Base-by-base conservation (phyloP, 2,329 filamentous ascomycete species). In the Xylariaceae sp. region DNA sequence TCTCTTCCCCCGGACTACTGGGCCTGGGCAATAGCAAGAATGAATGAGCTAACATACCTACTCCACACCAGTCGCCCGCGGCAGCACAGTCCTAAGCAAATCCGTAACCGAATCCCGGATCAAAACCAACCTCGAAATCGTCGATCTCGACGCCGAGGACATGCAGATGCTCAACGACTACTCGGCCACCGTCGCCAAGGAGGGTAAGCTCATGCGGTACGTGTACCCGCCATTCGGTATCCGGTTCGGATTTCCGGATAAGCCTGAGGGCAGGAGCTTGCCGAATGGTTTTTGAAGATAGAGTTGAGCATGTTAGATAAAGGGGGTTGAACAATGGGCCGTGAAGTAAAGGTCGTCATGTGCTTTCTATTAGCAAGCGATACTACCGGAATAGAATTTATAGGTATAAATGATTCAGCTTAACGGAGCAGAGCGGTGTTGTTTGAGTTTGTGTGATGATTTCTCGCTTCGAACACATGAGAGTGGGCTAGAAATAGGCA, bases 231-330 rank as follows among this genome's bases (percentile, higher is more conserved):
- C 84, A 0, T 88, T 88, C 64, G 83, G 83, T 2, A 71, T 86
- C 47, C 76, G 85, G 64, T 85, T 89, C 68, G 85, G 85, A 1
- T 88, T 88, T 74, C 85, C 84, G n/a, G 86, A 88, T 67, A 86
- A 86, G 77, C 57, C 66, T 60, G 48, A 68, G 12, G 68, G 68
- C 8, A 60, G 51, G 62, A 60, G 51, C 31, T 44, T 65, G 58
- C 62, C 66, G 50, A 68, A 68, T 40, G 65, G 66, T 30, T 53
- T 62, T 19, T 55, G 57, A 40, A 42, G 19, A 34, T 34, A 34
- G 8, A 3, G 8, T 11, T 11, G 9, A 7, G 32, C 26, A 3
- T n/a, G 37, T 26, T 1, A 26, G 11, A 31, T 19, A 31, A 3
- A 12, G 29, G 27, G 27, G n/a, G 27, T 6, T 31, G 2, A 35